Base-by-base conservation (phyloP, 1,139 yeast genomes). In the Yamadazyma dendronema region DNA sequence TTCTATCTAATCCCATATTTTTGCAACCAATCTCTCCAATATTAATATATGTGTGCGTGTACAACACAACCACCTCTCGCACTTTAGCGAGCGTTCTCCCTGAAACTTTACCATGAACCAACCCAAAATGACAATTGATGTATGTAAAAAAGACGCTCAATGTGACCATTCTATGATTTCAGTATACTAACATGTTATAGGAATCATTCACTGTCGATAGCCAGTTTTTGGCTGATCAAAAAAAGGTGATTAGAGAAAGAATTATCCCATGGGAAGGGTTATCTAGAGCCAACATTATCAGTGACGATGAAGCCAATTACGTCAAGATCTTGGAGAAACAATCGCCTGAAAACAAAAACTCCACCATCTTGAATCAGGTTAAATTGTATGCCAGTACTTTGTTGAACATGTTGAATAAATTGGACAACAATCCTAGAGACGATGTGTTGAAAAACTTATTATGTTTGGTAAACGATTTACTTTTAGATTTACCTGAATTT, bases 241-340 rank as follows among this genome's bases (percentile, higher is more conserved):
- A 87, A 52, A 72, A 77, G 50, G 81, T 81, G 47, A 81, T 87
- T 49, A 74, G 94, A 51, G 84, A 86, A 44, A 77, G 95, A 48
- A 84, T 94, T 24, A 79, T 90, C 42, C 95, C 96, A 17, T 90
- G 97, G 97, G 95, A 86, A 55, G 95, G 95, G 7, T 80, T 84
- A 52, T 81, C 87, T 14, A 75, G 96, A 43, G 83, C 94, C 10
- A 81, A 79, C 34, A 77, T 82, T 34, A 71, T 90, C 32, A 63
- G 80, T 15, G 72, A 72, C 37, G 81, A 77, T 42, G 89, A 85
- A 54, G 88, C 88, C 13, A 73, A 74, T 43, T 67, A 75, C 36
- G 69, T 87, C 54, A 82, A 81, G 57, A 69, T 75, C 31, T 71
- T 86, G 49, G 94, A 84, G 54, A 78, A 77, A 45, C 72, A 70